Percentiles rank a stretch among this genome's conserved stretches.
phyloP scores from a whole-genome alignment of 352 stramenopile species.

The Poterioochromonas sp. region DNA sequence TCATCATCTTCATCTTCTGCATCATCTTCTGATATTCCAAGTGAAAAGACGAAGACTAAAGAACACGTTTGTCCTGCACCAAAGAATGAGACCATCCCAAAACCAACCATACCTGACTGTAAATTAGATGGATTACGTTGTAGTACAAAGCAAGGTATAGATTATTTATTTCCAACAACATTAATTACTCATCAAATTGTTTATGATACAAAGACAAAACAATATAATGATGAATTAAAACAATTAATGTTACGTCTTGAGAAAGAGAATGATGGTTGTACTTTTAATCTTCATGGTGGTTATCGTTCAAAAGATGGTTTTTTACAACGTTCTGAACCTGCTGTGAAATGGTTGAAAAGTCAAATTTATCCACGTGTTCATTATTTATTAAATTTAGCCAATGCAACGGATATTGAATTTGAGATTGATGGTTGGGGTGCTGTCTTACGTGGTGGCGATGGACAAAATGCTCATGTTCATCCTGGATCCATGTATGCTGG shows the following conservation, averaged over 20 bases:
- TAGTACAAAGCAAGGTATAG: background rate
- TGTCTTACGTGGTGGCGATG: background rate
- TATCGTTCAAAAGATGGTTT: slow-evolving; percentile 16
- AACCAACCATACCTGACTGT: background rate
- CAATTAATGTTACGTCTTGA: background rate
- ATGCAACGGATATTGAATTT: background rate
- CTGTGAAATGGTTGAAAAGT: background rate
- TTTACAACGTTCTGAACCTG: background rate
- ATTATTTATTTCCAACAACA: slow-evolving; percentile 1
- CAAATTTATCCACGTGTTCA: background rate
- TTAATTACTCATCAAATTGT: background rate
- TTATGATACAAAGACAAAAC: background rate
- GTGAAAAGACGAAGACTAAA: background rate
- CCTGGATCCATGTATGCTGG: background rate
- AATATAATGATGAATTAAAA: background rate
- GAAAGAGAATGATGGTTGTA: background rate
- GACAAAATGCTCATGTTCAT: background rate
- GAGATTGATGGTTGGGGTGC: background rate
- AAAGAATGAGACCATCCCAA: background rate
- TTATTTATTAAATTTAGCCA: background rate
- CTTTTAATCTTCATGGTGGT: slow-evolving; percentile 2
- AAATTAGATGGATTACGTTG: background rate
- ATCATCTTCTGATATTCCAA: background rate
- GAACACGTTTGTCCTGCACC: background rate
- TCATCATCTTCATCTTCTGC: background rate